Conservation (phyloP, 2,329 filamentous ascomycete species). For the Microsporum canis region DNA sequence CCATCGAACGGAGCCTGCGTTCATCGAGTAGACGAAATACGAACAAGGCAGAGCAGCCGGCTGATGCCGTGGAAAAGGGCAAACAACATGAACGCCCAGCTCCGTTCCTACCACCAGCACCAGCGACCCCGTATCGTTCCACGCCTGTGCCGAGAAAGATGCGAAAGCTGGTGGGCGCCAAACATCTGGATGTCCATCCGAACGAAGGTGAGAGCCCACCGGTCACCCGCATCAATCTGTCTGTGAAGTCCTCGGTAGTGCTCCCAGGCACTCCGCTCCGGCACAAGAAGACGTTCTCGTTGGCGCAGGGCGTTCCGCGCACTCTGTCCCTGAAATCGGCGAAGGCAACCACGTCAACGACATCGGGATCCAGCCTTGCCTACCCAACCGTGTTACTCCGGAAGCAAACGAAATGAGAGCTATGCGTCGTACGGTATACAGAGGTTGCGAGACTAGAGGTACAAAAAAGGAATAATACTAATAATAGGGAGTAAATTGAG, state of each 20-base stretch:
- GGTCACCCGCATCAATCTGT: neutral
- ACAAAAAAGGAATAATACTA: neutral
- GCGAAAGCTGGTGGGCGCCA: conserved; percentile 10
- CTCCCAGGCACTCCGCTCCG: neutral
- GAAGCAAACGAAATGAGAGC: neutral
- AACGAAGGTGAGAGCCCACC: neutral
- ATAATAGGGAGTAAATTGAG: neutral
- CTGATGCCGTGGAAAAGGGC: conserved; percentile 11
- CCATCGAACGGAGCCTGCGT: conserved; percentile 14
- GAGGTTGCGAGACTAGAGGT: neutral
- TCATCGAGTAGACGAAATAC: conserved; percentile 18
- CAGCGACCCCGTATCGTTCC: conserved; percentile 18
- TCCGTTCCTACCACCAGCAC: conserved; percentile 14
- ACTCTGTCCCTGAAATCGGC: neutral
- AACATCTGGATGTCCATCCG: conserved; percentile 1
- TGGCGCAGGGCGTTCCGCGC: neutral
- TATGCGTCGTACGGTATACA: neutral
- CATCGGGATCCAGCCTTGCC: neutral
- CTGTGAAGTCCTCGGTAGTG: neutral
- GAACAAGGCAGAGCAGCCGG: conserved; percentile 16
- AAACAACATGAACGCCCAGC: neutral
- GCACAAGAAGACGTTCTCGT: neutral
- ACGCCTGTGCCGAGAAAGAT: conserved; percentile 10
- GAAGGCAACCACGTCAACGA: neutral
- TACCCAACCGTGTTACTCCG: conserved; percentile 1